phyloP scores from a whole-genome alignment of 805 yeast genomes.

The Metschnikowia peoriensis region DNA sequence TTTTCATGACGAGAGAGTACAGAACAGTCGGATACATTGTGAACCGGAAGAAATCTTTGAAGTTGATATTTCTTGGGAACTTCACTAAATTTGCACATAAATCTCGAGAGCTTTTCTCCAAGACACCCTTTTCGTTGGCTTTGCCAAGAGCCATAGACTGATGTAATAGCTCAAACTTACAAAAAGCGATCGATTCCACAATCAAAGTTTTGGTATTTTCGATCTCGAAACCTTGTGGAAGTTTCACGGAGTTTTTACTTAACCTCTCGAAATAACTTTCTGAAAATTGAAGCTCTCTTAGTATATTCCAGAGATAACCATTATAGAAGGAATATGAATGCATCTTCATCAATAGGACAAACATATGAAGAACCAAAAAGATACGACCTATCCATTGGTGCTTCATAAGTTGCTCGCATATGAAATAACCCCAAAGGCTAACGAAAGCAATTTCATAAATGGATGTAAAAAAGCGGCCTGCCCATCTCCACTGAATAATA shows the following conservation, averaged over 20 bases:
- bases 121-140: constrained; percentile 13
- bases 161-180: constrained; percentile 65
- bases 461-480: constrained; percentile 65
- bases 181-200: constrained; percentile 58
- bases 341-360: constrained; percentile 90
- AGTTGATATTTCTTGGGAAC: constrained; percentile 75
- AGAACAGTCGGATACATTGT: constrained; percentile 89
- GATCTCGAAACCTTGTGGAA: constrained; percentile 33
- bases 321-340: constrained; percentile 92
- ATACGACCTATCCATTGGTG: constrained; percentile 92
- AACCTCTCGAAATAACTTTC: constrained; percentile 31
- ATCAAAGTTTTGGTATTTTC: constrained; percentile 10
- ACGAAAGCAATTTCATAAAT: constrained; percentile 54
- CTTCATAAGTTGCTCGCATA: constrained; percentile 44
- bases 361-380: constrained; percentile 76
- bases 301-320: constrained; percentile 78
- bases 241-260: constrained; percentile 24
- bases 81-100: constrained; percentile 18
- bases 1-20: constrained; percentile 78
- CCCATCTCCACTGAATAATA: constrained; percentile 54
- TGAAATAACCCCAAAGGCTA: constrained; percentile 51
- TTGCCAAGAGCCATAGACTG: constrained; percentile 41
- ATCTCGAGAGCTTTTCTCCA: constrained; percentile 12
- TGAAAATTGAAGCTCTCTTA: constrained; percentile 53
- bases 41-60: constrained; percentile 66